Evolutionary conservation across 2,329 filamentous ascomycete species (phyloP), one percentile per base, ranked within the genome.

Genomic region (Hypoxylon sp.): DNA sequence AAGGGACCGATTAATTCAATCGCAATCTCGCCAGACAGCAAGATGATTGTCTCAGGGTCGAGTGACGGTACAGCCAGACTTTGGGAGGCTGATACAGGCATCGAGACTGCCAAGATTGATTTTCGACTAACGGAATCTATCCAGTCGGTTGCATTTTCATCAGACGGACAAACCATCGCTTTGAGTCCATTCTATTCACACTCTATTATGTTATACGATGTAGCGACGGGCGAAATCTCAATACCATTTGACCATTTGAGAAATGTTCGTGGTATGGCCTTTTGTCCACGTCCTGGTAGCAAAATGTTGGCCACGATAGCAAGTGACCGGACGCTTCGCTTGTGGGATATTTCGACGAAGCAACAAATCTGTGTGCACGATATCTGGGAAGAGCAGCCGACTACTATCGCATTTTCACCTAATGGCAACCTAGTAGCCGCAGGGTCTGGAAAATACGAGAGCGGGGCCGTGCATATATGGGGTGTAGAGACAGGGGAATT

Each of bases 51-150:
- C 14, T 44, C 60, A 8, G 33, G 3, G 10, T 56, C 44, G 10
- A 1, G 1, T 31, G 53, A 56, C 47, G 6, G 22, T 6, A 50
- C 26, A 13, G 26, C 6, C 26, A 46, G 19, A 14, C 8, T 63
- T 33, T 57, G 35, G 44, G 46, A 63, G 13, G 60, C 44, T 37
- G 37, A 22, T 19, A 57, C 52, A 26, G 60, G 53, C 24, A 29
- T 17, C 29, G 31, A 47, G 33, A 51, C 26, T 19, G 10, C n/a
- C 19, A 22, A 22, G 19, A 22, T 22, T 22, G 19, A 22, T 22
- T 22, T 22, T 22, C 1, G 19, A 22, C 19, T 3, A 22, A 22
- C 1, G 1, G 19, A 22, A 1, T 3, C 3, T 22, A 29, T 48
- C 26, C 1, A 6, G 3, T 11, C 19, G 14, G 13, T 50, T 63